Percentiles rank a stretch among this genome's conserved stretches.
Evolutionary conservation across 768 basidiomycete genomes (phyloP).

Genomic region (Macrolepiota fuliginosa): DNA sequence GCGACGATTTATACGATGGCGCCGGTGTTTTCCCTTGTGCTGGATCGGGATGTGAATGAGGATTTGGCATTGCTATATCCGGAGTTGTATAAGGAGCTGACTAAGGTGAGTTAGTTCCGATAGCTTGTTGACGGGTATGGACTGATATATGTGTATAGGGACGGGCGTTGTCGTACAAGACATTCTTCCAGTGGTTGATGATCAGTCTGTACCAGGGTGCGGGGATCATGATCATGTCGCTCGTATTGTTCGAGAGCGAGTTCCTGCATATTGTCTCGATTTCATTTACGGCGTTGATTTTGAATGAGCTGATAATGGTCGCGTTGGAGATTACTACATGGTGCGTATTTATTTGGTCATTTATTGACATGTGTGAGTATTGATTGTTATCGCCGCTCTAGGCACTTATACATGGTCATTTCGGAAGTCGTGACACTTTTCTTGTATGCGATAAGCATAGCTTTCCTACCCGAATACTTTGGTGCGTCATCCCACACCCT

Average conservation of each 20-base stretch:
- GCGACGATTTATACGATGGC: conserved; percentile 98
- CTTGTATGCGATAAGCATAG: conserved; percentile 88
- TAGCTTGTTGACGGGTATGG: background rate
- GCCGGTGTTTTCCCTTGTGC: conserved; percentile 94
- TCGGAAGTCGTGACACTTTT: conserved; percentile 86
- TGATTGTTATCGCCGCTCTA: conserved; percentile 23
- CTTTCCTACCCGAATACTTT: conserved; percentile 95
- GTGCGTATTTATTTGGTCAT: conserved; percentile 37
- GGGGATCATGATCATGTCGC: conserved; percentile 97
- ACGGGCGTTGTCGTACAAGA: conserved; percentile 92
- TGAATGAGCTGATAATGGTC: conserved; percentile 99
- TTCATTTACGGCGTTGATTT: conserved; percentile 92
- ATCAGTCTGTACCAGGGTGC: conserved; percentile 99
- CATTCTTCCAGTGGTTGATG: conserved; percentile 97
- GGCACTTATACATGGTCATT: conserved; percentile 95
- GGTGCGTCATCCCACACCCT: conserved; percentile 51
- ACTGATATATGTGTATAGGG: conserved; percentile 49
- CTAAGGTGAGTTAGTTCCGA: conserved; percentile 62
- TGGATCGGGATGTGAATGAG: conserved; percentile 95
- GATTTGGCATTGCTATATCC: conserved; percentile 94
- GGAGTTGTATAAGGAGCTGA: conserved; percentile 96
- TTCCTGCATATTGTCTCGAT: conserved; percentile 98
- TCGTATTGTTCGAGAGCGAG: conserved; percentile 94
- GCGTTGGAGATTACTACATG: conserved; percentile 97
- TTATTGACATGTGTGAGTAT: background rate